Conservation (phyloP, 441 rosid genomes). For the Populus tomentosa region DNA sequence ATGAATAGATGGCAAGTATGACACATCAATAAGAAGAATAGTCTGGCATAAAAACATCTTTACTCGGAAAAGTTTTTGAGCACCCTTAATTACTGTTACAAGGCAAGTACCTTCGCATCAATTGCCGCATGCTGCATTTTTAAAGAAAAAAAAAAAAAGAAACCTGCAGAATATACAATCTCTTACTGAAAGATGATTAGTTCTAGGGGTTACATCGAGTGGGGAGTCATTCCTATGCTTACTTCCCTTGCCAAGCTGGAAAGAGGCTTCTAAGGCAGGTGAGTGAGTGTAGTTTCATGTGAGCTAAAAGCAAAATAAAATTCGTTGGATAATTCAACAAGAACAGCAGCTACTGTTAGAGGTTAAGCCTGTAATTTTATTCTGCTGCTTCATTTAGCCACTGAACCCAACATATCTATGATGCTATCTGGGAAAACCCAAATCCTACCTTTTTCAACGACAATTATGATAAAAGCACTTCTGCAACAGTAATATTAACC, state of each 20-base stretch:
- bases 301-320: not conserved
- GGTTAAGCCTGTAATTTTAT: not conserved
- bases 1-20: not conserved
- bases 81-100: not conserved
- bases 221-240: not conserved
- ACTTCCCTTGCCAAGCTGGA: constrained; percentile 1
- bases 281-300: not conserved
- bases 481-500: not conserved
- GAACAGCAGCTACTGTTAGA: not conserved
- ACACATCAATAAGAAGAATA: not conserved
- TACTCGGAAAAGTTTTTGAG: not conserved
- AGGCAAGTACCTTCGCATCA: not conserved
- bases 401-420: not conserved
- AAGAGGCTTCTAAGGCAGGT: not conserved
- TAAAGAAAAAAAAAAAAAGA: not conserved
- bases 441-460: not conserved
- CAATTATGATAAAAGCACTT: not conserved
- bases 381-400: not conserved
- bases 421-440: not conserved
- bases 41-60: not conserved
- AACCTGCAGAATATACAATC: not conserved
- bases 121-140: not conserved
- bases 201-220: not conserved
- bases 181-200: not conserved
- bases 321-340: not conserved